A percentile compares a stretch with the other conserved stretches of the same genome.
Evolutionary conservation across 345 rosid genomes (phyloP).

Genomic region (Eucalyptus erythrocorys): DNA sequence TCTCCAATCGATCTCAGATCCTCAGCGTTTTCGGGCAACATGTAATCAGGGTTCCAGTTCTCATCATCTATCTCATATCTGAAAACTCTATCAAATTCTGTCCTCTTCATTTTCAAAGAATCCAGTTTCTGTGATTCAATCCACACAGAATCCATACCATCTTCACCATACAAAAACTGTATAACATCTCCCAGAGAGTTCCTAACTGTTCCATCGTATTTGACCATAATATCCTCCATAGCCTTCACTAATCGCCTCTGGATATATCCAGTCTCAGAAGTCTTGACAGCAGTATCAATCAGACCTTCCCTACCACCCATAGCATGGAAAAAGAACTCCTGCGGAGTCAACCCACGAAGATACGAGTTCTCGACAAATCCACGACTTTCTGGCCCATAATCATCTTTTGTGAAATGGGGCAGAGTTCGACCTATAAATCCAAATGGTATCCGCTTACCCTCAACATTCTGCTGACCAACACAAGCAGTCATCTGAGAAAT

Average conservation of each 20-base stretch:
- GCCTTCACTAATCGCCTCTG: conserved; percentile 98
- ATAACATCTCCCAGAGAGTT: conserved; percentile 96
- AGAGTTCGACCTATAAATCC: conserved; percentile 85
- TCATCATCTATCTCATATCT: conserved; percentile 80
- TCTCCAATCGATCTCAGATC: conserved; percentile 86
- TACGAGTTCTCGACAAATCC: conserved; percentile 99
- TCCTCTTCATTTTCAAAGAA: conserved; percentile 80
- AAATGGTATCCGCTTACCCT: conserved; percentile 95
- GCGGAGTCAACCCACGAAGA: conserved; percentile 96
- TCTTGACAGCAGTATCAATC: conserved; percentile 96
- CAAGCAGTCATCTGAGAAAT: conserved; percentile 99
- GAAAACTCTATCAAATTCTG: conserved; percentile 68
- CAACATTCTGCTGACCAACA: conserved; percentile 99
- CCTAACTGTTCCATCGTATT: conserved; percentile 97
- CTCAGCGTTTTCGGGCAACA: conserved; percentile 74
- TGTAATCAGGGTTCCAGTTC: conserved; percentile 79
- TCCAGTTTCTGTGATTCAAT: conserved; percentile 91
- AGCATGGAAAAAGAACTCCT: conserved; percentile 98
- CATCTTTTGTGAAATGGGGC: conserved; percentile 97
- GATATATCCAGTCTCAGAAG: conserved; percentile 98
- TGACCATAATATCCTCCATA: conserved; percentile 99
- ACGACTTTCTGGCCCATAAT: conserved; percentile 97
- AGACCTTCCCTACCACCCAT: conserved; percentile 99
- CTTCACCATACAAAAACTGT: conserved; percentile 98
- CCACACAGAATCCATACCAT: conserved; percentile 99